Conservation (phyloP, 2,329 filamentous ascomycete species). For the Colletotrichum limetticola region DNA sequence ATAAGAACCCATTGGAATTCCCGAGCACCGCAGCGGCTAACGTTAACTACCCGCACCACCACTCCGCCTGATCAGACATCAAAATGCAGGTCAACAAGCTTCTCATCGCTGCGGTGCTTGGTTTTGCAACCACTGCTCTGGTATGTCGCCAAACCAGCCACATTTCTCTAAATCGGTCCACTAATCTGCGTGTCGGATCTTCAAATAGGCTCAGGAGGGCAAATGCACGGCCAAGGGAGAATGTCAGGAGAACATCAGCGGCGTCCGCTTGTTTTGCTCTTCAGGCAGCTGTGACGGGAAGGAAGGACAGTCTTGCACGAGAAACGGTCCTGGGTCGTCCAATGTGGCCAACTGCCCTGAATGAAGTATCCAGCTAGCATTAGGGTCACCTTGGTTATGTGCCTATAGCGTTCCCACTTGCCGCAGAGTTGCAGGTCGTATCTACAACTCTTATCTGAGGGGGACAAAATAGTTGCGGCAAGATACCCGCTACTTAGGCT, state of each 20-base stretch:
- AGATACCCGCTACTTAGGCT: no score
- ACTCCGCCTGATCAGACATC: neutral
- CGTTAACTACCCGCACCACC: neutral
- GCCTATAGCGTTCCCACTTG: neutral
- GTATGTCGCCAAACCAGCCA: neutral
- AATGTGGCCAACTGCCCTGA: neutral
- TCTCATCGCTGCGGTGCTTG: neutral
- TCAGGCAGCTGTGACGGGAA: slow-evolving; percentile 7
- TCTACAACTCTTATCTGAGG: neutral
- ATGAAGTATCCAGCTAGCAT: neutral
- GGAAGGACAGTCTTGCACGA: slow-evolving; percentile 5
- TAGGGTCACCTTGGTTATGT: neutral
- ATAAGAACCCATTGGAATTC: no score
- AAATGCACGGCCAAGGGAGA: slow-evolving; percentile 15
- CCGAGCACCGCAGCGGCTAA: no score
- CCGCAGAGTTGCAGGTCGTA: neutral
- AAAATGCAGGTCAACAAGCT: slow-evolving; percentile 3
- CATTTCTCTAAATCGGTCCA: neutral
- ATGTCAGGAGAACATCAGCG: slow-evolving; percentile 8
- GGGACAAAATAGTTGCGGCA: neutral
- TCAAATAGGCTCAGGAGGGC: slow-evolving; percentile 5
- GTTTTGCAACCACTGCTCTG: slow-evolving; percentile 7
- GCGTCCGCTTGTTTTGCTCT: slow-evolving; percentile 8
- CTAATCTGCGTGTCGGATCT: neutral
- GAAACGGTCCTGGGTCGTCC: slow-evolving; percentile 12